Percentiles rank a stretch among this genome's conserved stretches.
phyloP scores from a whole-genome alignment of 78 protist species.

The Dictyostelium citrinum region DNA sequence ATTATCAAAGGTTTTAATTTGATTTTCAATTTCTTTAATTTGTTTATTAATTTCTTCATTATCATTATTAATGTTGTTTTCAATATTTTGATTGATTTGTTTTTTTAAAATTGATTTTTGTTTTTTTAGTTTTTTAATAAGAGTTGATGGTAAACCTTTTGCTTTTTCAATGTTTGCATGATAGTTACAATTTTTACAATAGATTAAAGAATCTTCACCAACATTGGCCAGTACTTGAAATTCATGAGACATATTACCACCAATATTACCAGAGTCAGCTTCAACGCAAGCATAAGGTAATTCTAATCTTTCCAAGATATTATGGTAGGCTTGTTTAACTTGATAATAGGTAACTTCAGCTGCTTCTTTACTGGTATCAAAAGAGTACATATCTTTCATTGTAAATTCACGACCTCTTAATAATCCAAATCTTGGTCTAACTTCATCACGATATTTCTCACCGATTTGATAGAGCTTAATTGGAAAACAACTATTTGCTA shows the following conservation, averaged over 20 bases:
- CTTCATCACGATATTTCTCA: slow-evolving; percentile 90
- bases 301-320: slow-evolving; percentile 67
- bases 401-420: slow-evolving; percentile 87
- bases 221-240: slow-evolving; percentile 81
- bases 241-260: slow-evolving; percentile 87
- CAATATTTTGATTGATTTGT: not conserved
- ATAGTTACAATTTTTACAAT: slow-evolving; percentile 73
- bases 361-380: slow-evolving; percentile 59
- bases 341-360: slow-evolving; percentile 78
- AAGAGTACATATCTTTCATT: slow-evolving; percentile 93
- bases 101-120: not conserved
- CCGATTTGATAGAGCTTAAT: slow-evolving; percentile 86
- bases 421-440: slow-evolving; percentile 90
- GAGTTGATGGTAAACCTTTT: not conserved
- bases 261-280: slow-evolving; percentile 92
- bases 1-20: not conserved
- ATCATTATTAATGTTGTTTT: not conserved
- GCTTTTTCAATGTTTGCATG: slow-evolving; percentile 87
- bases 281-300: slow-evolving; percentile 66
- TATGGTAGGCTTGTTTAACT: slow-evolving; percentile 70
- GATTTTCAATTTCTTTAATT: not conserved
- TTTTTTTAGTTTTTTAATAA: not conserved
- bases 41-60: not conserved
- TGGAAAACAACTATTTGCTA: slow-evolving; percentile 61
- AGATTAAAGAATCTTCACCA: slow-evolving; percentile 85